phyloP scores from a whole-genome alignment of 257 asterid genomes.

The Solanum clarkiae region DNA sequence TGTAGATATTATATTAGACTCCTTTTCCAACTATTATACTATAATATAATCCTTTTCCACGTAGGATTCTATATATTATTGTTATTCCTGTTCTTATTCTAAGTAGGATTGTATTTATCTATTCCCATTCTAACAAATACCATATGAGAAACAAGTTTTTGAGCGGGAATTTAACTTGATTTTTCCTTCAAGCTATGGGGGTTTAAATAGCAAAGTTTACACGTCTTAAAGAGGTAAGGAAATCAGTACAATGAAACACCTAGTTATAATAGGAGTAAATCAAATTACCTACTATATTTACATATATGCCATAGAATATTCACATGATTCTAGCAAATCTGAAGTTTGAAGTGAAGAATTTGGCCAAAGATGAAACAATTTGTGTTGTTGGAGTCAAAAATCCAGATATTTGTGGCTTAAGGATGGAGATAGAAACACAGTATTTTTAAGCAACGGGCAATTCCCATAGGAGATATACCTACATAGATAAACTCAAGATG shows the following conservation, averaged over 20 bases:
- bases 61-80: too few species aligned
- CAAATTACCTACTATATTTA: too few species aligned
- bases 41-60: too few species aligned
- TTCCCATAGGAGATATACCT: background rate
- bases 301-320: background rate
- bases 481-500: background rate
- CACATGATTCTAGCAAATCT: background rate
- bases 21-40: too few species aligned
- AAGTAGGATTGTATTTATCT: too few species aligned
- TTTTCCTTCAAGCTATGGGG: background rate
- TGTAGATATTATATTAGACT: too few species aligned
- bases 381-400: background rate
- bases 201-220: background rate
- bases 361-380: background rate
- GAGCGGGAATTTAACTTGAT: background rate
- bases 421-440: background rate
- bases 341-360: background rate
- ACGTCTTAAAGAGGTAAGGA: too few species aligned
- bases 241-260: background rate
- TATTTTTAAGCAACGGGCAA: background rate
- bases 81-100: too few species aligned
- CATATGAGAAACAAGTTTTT: background rate
- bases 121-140: too few species aligned
- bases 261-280: background rate
- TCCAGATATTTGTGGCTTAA: background rate